phyloP scores from a whole-genome alignment of 495 filamentous ascomycete genomes.

The Penicillium nucicola region DNA sequence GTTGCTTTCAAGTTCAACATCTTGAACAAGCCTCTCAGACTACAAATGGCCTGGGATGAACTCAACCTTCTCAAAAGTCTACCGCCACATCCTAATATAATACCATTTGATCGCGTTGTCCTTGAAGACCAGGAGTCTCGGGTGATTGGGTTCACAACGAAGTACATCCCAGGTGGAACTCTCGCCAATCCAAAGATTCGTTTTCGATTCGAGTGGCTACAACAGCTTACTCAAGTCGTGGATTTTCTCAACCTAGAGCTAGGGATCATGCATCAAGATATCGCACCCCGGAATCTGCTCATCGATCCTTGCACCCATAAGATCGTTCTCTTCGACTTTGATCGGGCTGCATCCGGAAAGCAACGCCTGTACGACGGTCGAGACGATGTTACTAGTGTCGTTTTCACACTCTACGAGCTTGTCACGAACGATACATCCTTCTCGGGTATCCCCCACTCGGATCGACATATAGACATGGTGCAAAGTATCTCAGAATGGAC shows the following conservation, averaged over 20 bases:
- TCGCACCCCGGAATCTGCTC: constrained; percentile 38
- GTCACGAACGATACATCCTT: constrained; percentile 33
- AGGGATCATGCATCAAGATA: constrained; percentile 40
- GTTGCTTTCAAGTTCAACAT: constrained; percentile 35
- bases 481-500: constrained; percentile 18
- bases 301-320: constrained; percentile 27
- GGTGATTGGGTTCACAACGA: constrained; percentile 39
- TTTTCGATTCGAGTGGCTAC: constrained; percentile 35
- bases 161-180: constrained; percentile 31
- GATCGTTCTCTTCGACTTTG: constrained; percentile 42
- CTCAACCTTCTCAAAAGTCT: no score
- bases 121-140: constrained; percentile 25
- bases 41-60: no score
- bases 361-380: constrained; percentile 17
- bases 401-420: constrained; percentile 40
- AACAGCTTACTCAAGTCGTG: constrained; percentile 32
- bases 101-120: no score
- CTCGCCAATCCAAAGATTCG: constrained; percentile 20
- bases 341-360: constrained; percentile 23
- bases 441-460: constrained; percentile 16
- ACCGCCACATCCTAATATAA: no score
- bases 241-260: constrained; percentile 38
- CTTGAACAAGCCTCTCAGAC: no score
- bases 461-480: constrained; percentile 18
- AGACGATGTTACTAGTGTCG: constrained; percentile 35